These are phyloP conservation scores for Coffea canephora DNA, from an alignment of 257 asterid species.

Conservation along the genomic window DNA sequence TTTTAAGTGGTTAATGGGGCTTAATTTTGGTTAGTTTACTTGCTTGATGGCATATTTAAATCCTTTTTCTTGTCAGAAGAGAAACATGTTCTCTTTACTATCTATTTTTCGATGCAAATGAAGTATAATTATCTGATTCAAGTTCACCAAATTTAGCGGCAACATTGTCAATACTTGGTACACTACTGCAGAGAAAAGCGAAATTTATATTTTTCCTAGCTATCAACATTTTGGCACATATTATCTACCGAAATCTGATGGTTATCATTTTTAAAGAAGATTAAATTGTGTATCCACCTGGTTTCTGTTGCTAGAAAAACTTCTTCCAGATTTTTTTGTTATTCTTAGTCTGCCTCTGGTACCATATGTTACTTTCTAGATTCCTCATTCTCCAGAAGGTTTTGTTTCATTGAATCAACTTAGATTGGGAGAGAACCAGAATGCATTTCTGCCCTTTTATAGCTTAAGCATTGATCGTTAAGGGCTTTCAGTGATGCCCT, in stretches of 20 bases:
- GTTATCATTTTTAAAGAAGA: not conserved
- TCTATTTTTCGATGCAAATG: not conserved
- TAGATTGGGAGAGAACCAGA: not conserved
- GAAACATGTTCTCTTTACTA: not conserved
- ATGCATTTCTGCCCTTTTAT: not conserved
- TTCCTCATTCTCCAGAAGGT: not conserved
- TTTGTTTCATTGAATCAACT: not conserved
- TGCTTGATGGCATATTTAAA: not conserved
- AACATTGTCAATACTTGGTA: not conserved
- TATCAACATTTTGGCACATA: not conserved
- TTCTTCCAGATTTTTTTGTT: not conserved
- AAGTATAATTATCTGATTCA: not conserved
- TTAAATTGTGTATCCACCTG: not conserved
- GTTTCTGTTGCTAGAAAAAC: not conserved
- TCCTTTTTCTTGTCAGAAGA: not conserved
- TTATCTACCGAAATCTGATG: not conserved
- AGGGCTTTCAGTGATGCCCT: not conserved
- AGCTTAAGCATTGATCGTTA: not conserved
- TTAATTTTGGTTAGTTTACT: not conserved
- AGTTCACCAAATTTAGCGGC: not conserved
- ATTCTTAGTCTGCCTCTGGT: not conserved
- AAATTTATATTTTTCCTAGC: not conserved
- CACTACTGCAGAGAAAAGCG: not conserved
- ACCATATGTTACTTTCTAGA: not conserved
- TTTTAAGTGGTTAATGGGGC: not conserved